Conservation (phyloP, 2,329 filamentous ascomycete species). For the Stagonosporopsis vannaccii region DNA sequence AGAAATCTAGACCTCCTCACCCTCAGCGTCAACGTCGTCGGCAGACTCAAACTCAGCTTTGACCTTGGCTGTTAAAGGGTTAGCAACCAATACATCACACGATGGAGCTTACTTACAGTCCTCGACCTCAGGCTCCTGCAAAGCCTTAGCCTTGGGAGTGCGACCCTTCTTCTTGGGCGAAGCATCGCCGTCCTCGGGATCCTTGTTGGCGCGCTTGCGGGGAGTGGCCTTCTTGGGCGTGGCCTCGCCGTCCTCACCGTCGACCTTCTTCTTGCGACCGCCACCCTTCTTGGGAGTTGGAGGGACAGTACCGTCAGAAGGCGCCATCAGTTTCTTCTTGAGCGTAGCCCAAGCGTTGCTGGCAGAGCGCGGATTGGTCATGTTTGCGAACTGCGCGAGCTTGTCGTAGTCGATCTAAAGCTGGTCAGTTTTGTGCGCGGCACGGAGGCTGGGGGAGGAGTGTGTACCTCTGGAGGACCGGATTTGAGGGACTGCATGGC, state of each 20-base stretch:
- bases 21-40: slow-evolving; percentile 4
- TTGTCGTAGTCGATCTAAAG: slow-evolving; percentile 48
- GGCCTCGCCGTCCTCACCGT: slow-evolving; percentile 17
- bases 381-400: slow-evolving; percentile 45
- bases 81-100: slow-evolving; percentile 7
- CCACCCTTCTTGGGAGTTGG: slow-evolving; percentile 28
- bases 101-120: slow-evolving; percentile 16
- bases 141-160: slow-evolving; percentile 26
- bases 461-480: slow-evolving; percentile 43
- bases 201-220: slow-evolving; percentile 44
- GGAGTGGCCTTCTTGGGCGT: slow-evolving; percentile 37
- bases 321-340: slow-evolving; percentile 39
- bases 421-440: slow-evolving; percentile 9
- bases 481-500: slow-evolving; percentile 50
- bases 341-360: slow-evolving; percentile 49
- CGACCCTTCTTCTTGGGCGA: slow-evolving; percentile 46
- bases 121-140: slow-evolving; percentile 31
- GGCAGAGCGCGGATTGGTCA: slow-evolving; percentile 49
- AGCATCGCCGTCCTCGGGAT: slow-evolving; percentile 33
- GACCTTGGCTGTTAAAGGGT: slow-evolving; percentile 6
- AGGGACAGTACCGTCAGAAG: slow-evolving; percentile 15
- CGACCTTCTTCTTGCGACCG: slow-evolving; percentile 37
- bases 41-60: slow-evolving; percentile 18
- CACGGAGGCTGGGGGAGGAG: neutral
- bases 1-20: slow-evolving; percentile 22